Evolutionary conservation across 371 early-diverging fungal genomes (phyloP).

Genomic region (Apophysomyces trapeziformis): DNA sequence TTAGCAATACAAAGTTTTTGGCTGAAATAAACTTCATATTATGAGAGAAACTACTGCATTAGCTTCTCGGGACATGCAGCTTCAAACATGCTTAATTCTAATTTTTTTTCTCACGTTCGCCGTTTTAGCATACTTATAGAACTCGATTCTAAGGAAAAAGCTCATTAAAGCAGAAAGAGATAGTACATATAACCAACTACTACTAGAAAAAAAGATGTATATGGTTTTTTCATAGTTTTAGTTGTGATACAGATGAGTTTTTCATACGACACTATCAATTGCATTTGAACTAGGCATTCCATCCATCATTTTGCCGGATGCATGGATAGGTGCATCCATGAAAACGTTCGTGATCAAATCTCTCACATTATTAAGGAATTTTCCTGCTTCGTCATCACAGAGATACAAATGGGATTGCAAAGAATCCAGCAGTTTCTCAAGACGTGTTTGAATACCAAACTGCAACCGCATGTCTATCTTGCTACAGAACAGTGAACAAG

Average conservation of each 20-base stretch:
- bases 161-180: too few species aligned
- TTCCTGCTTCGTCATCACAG: constrained; percentile 29
- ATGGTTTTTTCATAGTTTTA: too few species aligned
- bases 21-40: too few species aligned
- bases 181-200: too few species aligned
- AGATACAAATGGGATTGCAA: constrained; percentile 48
- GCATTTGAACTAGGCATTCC: constrained; percentile 2
- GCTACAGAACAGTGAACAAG: constrained; percentile 24
- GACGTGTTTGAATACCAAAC: constrained; percentile 33
- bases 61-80: too few species aligned
- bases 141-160: too few species aligned
- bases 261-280: background rate
- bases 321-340: background rate
- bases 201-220: too few species aligned
- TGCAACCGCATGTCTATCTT: constrained; percentile 36
- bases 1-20: too few species aligned
- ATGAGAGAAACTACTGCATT: too few species aligned
- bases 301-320: background rate
- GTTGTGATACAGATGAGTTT: background rate
- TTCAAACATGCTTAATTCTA: too few species aligned
- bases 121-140: too few species aligned
- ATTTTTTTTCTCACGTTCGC: too few species aligned
- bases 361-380: constrained; percentile 44
- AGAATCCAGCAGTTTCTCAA: constrained; percentile 54
- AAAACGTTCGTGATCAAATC: constrained; percentile 27